A percentile compares a stretch with the other conserved stretches of the same genome.
Conservation (phyloP, 192 early-diverging fungal genomes). For the Paraglomus brasilianum region DNA sequence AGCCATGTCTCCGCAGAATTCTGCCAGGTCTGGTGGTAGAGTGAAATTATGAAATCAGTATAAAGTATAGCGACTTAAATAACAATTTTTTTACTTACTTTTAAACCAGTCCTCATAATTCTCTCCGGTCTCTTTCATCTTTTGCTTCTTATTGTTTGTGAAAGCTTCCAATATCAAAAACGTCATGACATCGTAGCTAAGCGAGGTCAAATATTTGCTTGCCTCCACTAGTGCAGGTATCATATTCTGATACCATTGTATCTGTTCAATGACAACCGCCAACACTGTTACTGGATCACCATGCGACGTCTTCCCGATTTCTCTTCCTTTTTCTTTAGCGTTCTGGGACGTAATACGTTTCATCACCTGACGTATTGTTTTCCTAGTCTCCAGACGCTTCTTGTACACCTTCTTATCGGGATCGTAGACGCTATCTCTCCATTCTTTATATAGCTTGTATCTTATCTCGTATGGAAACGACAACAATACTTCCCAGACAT, state of each 20-base stretch:
- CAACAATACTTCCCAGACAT: conserved; percentile 68
- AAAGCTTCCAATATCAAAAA: conserved; percentile 70
- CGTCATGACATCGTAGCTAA: conserved; percentile 72
- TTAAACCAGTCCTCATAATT: conserved; percentile 63
- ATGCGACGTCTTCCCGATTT: conserved; percentile 71
- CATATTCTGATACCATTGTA: conserved; percentile 76
- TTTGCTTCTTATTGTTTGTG: conserved; percentile 50
- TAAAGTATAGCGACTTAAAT: conserved; percentile 4
- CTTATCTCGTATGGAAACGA: conserved; percentile 58
- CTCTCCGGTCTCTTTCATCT: conserved; percentile 64
- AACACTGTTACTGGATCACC: conserved; percentile 76
- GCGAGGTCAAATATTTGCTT: conserved; percentile 68
- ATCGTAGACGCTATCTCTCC: conserved; percentile 62
- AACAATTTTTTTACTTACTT: conserved; percentile 26
- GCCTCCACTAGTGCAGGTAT: conserved; percentile 72
- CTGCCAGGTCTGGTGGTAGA: conserved; percentile 44
- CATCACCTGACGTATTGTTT: conserved; percentile 54
- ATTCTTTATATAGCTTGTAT: conserved; percentile 76
- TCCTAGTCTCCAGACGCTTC: conserved; percentile 45
- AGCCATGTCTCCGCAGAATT: conserved; percentile 65
- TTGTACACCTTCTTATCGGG: conserved; percentile 45
- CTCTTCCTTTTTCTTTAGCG: conserved; percentile 67
- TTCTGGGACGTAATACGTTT: conserved; percentile 72
- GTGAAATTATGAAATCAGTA: not conserved
- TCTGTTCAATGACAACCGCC: conserved; percentile 59